phyloP scores from a whole-genome alignment of 2,329 filamentous ascomycete species.

The Apiospora hydei region DNA sequence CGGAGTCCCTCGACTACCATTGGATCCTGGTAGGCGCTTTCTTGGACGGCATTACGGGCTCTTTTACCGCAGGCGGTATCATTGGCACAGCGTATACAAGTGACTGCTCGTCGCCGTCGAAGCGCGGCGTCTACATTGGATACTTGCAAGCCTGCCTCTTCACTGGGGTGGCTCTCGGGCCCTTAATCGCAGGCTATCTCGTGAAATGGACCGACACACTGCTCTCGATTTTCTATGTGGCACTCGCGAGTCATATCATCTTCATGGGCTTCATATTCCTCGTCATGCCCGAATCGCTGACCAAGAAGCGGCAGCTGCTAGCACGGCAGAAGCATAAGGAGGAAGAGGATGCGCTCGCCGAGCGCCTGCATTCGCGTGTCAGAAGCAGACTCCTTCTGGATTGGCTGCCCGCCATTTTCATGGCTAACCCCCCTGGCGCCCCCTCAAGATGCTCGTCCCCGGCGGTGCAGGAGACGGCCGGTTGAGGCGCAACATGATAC shows the following conservation, averaged over 20 bases:
- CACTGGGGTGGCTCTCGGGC: constrained; percentile 85
- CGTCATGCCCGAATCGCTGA: constrained; percentile 84
- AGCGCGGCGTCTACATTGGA: constrained; percentile 83
- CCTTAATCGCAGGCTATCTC: constrained; percentile 80
- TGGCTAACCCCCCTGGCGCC: constrained; percentile 78
- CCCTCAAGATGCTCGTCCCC: constrained; percentile 81
- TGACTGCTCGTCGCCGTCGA: constrained; percentile 84
- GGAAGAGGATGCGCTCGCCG: constrained; percentile 50
- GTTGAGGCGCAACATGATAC: constrained; percentile 80
- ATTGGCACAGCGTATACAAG: constrained; percentile 86
- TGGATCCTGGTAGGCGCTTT: constrained; percentile 80
- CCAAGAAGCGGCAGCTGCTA: constrained; percentile 71
- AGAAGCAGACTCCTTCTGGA: constrained; percentile 34
- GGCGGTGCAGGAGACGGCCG: constrained; percentile 67
- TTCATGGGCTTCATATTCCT: constrained; percentile 78
- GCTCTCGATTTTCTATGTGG: constrained; percentile 84
- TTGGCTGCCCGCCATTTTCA: constrained; percentile 47
- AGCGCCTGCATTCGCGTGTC: constrained; percentile 34
- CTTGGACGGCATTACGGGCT: constrained; percentile 85
- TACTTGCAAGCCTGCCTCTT: constrained; percentile 92
- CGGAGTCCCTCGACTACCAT: constrained; percentile 75
- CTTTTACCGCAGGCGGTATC: constrained; percentile 82
- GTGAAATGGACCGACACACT: constrained; percentile 78
- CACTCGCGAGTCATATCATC: constrained; percentile 72
- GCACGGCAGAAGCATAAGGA: constrained; percentile 73